Conservation (phyloP, 306 rosid genomes). For the Trifolium fragiferum region DNA sequence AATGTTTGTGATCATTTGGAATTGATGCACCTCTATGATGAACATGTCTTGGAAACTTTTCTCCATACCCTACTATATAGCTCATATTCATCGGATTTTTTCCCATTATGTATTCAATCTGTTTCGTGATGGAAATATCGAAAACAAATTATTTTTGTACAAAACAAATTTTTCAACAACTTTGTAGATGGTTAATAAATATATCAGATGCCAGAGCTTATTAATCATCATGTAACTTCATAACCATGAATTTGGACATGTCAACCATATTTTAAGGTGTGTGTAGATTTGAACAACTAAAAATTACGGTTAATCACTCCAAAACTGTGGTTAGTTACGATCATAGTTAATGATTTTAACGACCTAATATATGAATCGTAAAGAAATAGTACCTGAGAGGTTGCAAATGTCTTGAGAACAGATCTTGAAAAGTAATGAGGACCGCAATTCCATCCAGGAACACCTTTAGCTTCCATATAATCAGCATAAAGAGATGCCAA, state of each 20-base stretch:
- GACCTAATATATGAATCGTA: too few species aligned
- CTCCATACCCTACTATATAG: conserved; percentile 68
- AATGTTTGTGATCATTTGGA: conserved; percentile 52
- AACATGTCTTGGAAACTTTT: conserved; percentile 55
- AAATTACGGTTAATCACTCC: too few species aligned
- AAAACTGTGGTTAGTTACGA: too few species aligned
- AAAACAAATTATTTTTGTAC: too few species aligned
- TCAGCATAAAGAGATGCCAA: conserved; percentile 66
- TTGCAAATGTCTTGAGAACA: conserved; percentile 54
- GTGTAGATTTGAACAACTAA: too few species aligned
- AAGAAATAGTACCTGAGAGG: conserved; percentile 62
- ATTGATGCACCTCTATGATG: conserved; percentile 71
- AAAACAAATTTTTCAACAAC: too few species aligned
- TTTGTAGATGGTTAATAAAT: too few species aligned
- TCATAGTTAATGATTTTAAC: too few species aligned
- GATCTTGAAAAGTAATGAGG: conserved; percentile 34
- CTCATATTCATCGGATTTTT: conserved; percentile 72
- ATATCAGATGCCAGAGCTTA: too few species aligned
- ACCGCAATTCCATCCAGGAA: conserved; percentile 68
- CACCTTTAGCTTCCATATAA: conserved; percentile 52
- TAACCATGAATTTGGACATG: too few species aligned
- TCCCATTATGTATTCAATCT: conserved; percentile 73
- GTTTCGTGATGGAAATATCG: background rate
- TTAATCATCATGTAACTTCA: too few species aligned
- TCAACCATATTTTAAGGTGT: too few species aligned